Conservation (phyloP, 768 basidiomycete genomes). For the Pulveroboletus sp. region DNA sequence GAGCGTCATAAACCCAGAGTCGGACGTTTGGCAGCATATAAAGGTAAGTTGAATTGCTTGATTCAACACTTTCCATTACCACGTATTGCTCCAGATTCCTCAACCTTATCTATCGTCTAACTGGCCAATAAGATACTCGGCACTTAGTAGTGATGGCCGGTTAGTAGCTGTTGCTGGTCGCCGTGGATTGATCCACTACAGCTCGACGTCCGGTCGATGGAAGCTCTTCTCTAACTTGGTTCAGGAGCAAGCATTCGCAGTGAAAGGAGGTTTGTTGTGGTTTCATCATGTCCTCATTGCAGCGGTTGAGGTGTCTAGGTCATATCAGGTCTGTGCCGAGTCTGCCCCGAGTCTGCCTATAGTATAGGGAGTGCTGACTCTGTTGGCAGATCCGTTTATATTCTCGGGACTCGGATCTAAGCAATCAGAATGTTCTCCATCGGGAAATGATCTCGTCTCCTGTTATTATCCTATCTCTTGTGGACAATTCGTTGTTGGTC, state of each 20-base stretch:
- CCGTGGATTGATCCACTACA: constrained; percentile 90
- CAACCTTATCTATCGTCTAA: constrained; percentile 84
- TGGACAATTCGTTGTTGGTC: constrained; percentile 92
- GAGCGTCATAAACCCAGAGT: constrained; percentile 97
- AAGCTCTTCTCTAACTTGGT: constrained; percentile 78
- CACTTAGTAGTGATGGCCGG: constrained; percentile 85
- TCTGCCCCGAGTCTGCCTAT: background rate
- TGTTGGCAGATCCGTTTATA: constrained; percentile 78
- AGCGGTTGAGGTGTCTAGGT: constrained; percentile 79
- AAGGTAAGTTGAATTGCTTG: constrained; percentile 49
- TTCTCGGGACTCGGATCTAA: constrained; percentile 87
- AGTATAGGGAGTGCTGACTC: background rate
- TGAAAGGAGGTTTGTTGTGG: constrained; percentile 93
- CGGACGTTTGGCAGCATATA: constrained; percentile 97
- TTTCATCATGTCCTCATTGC: constrained; percentile 94
- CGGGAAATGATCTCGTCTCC: constrained; percentile 74
- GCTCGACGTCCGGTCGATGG: constrained; percentile 92
- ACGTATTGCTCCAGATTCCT: constrained; percentile 62
- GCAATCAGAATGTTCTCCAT: constrained; percentile 79
- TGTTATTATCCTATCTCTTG: constrained; percentile 83
- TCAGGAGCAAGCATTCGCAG: constrained; percentile 85
- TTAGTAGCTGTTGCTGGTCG: constrained; percentile 92
- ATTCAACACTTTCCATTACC: background rate
- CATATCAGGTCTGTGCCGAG: constrained; percentile 59
- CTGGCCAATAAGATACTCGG: constrained; percentile 93